These are phyloP conservation scores for Geranium rotundifolium DNA, from an alignment of 345 rosid species.

Conservation along the genomic window DNA sequence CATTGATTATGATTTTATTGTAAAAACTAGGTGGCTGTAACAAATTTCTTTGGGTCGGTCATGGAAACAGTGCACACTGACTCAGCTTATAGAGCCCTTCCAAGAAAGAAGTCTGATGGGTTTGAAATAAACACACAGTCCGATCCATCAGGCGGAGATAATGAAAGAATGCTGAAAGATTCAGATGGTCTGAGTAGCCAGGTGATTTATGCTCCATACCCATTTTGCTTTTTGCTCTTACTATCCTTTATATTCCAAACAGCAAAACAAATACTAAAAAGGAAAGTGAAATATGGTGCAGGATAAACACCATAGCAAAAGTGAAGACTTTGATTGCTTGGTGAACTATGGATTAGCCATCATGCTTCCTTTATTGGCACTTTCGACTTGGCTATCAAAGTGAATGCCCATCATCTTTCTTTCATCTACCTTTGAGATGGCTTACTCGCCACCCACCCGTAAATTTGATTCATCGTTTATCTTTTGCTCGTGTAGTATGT, in stretches of 20 bases:
- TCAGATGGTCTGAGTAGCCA: slow-evolving; percentile 14
- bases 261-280: background rate
- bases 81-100: slow-evolving; percentile 44
- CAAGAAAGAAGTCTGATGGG: slow-evolving; percentile 21
- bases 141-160: slow-evolving; percentile 20
- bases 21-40: slow-evolving; percentile 66
- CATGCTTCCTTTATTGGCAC: slow-evolving; percentile 38
- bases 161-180: slow-evolving; percentile 16
- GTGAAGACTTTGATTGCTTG: slow-evolving; percentile 42
- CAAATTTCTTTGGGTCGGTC: slow-evolving; percentile 91
- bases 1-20: background rate
- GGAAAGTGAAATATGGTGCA: slow-evolving; percentile 18
- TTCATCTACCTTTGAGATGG: too few relatives aligned
- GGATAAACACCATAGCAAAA: slow-evolving; percentile 31
- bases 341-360: slow-evolving; percentile 48
- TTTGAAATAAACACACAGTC: slow-evolving; percentile 17
- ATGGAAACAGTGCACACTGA: slow-evolving; percentile 89
- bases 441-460: too few relatives aligned
- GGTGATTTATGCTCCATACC: slow-evolving; percentile 17
- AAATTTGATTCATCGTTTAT: too few relatives aligned
- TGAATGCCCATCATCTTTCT: slow-evolving; percentile 5
- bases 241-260: background rate
- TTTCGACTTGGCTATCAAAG: slow-evolving; percentile 28
- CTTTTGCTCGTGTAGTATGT: too few relatives aligned
- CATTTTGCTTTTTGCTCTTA: background rate